Percentiles rank a stretch among this genome's conserved stretches.
Evolutionary conservation across 371 early-diverging fungal genomes (phyloP).

Genomic region (Mucor irregularis): DNA sequence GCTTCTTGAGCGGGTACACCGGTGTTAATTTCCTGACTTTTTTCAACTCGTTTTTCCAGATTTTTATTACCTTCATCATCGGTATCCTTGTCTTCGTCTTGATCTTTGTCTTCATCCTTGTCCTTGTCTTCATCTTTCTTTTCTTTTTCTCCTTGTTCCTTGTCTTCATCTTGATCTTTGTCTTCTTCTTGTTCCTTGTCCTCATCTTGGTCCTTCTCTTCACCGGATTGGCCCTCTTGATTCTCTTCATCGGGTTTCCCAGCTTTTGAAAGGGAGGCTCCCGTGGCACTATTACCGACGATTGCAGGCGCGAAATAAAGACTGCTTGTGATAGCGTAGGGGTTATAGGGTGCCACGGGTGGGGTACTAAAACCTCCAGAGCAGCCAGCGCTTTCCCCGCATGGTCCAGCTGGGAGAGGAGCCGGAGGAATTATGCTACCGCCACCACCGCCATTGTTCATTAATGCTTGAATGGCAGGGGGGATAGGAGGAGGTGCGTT

Average conservation of each 20-base stretch:
- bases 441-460: not conserved
- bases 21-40: not conserved
- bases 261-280: not conserved
- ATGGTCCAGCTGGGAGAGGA: not conserved
- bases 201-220: constrained; percentile 7
- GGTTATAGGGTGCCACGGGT: not conserved
- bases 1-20: constrained; percentile 1
- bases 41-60: constrained; percentile 6
- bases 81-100: constrained; percentile 4
- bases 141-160: not conserved
- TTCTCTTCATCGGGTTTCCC: not conserved
- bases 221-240: not conserved
- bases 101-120: constrained; percentile 1
- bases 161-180: constrained; percentile 2
- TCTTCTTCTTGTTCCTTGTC: constrained; percentile 6
- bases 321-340: too few relatives aligned
- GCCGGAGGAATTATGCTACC: not conserved
- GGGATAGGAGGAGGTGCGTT: not conserved
- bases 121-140: constrained; percentile 9
- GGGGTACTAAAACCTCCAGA: not conserved
- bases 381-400: not conserved
- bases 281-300: not conserved
- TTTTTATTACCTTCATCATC: constrained; percentile 14
- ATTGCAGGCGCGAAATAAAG: not conserved
- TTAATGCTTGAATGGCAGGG: constrained; percentile 10